Base-by-base conservation (phyloP, 495 filamentous ascomycete genomes). In the Aspergillus funiculosus region DNA sequence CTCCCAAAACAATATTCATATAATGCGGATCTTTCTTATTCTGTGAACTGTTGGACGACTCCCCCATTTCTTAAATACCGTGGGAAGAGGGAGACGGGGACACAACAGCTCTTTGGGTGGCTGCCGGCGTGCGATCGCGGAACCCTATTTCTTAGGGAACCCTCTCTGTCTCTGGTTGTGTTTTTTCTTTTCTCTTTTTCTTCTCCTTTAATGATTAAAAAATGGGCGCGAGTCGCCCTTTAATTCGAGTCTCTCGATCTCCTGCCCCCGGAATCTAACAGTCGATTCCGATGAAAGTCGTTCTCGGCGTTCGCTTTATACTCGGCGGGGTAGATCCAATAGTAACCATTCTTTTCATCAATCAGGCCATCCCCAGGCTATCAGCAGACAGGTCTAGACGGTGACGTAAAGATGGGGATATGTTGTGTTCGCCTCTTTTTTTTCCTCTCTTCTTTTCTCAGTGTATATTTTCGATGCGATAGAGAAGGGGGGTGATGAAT, bases 1-100 rank as follows among this genome's bases (percentile, higher is more conserved):
- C 58, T n/a, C 66, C 66, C 19, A 67, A 36, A 39, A 66, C 66
- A 45, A 69, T 66, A 31, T 60, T 62, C 56, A 69, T 61, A 53
- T 67, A 62, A 46, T 28, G 58, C 18, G 57, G 55, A 43, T 39
- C 14, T 6, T 61, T 58, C 22, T 59, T 29, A 28, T 29, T 43
- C 27, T 51, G n/a, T n/a, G n/a, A n/a, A n/a, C n/a, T n/a, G n/a
- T n/a, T n/a, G n/a, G n/a, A n/a, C n/a, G n/a, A n/a, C n/a, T n/a
- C n/a, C n/a, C n/a, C 48, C 54, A 41, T 29, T 29, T 52, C 39
- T 35, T 17, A 41, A 43, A 39, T 45, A 42, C 27, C 20, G 42
- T 30, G 46, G 29, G 41, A 24, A 22, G 10, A 19, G 26, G 22
- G 7, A 7, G 10, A 30, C 3, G 20, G n/a, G 9, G 25, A 14